Evolutionary conservation across 805 yeast species (phyloP), one percentile per base, ranked within the genome.

Genomic region (Metschnikowia lunata): DNA sequence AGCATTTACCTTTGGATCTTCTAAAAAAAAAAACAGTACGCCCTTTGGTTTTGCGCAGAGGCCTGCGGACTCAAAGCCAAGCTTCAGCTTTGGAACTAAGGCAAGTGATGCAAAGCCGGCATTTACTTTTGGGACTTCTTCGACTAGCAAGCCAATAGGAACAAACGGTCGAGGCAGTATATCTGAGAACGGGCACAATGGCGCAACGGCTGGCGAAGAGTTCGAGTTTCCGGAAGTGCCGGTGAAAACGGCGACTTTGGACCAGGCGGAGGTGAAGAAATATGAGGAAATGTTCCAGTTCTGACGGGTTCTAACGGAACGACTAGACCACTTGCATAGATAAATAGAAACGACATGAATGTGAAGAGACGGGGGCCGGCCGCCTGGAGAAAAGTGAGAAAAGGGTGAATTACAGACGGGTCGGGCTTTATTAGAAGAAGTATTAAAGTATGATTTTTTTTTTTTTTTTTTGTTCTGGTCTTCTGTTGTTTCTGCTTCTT

Each of bases 241-340:
- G 8, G 46, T 51, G 2, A 39, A 50, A 4, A 29, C 39, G 8
- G 64, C 54, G 13, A 37, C 31, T 4, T 45, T 67, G 34, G 61
- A 66, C 40, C 46, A 48, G n/a, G 43, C 43, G 6, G 56, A 60
- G 50, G 69, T 66, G 9, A 56, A 56, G 27, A 47, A 55, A 37
- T 63, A 55, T 47, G 62, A 60, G 42, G 35, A 48, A 8, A 40
- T 60, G 38, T 67, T 63, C 46, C 57, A 54, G 30, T 66, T 66
- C 23, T 18, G 23, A 18, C 23, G 23, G 23, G 23, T 18, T 18
- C 23, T 18, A 18, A 5, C 23, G 23, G 23, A 18, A 5, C 23
- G 23, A 18, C 23, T 18, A 18, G 23, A 18, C 23, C 23, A 18
- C 23, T 18, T 18, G 23, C 23, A 18, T 18, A 18, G n/a, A 18